Evolutionary conservation across 192 early-diverging fungal species (phyloP).

Genomic region (Gorgonomyces haynaldii): DNA sequence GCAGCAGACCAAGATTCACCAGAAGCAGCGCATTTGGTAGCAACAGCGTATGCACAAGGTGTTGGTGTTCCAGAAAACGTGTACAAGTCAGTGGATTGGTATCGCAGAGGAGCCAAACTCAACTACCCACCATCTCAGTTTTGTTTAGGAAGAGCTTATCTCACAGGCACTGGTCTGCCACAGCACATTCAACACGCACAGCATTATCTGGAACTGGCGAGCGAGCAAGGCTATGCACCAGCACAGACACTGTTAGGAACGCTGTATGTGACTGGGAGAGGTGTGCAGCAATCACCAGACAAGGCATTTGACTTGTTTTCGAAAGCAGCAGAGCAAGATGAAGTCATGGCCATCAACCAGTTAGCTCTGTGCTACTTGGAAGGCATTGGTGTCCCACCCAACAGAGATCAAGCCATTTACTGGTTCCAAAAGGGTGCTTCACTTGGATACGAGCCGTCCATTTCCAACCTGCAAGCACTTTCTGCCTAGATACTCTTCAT

Average conservation of each 20-base stretch:
- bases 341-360: background rate
- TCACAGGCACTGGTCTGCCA: too few relatives aligned
- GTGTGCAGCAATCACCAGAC: background rate
- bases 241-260: slow-evolving; percentile 54
- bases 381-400: slow-evolving; percentile 2
- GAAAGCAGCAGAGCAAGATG: slow-evolving; percentile 6
- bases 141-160: too few relatives aligned
- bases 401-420: slow-evolving; percentile 12
- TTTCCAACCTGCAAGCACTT: too few relatives aligned
- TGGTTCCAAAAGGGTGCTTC: slow-evolving; percentile 7
- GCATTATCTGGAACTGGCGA: background rate
- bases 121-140: too few relatives aligned
- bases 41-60: slow-evolving; percentile 9
- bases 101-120: background rate
- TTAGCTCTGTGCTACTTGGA: slow-evolving; percentile 6
- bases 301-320: slow-evolving; percentile 9
- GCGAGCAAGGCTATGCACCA: slow-evolving; percentile 26
- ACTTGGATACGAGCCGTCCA: slow-evolving; percentile 1
- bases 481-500: too few relatives aligned
- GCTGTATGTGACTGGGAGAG: slow-evolving; percentile 42
- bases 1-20: too few relatives aligned
- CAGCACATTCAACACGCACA: too few relatives aligned
- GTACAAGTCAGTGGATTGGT: background rate
- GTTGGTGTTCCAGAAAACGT: slow-evolving; percentile 7
- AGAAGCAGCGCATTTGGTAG: too few relatives aligned